Base-by-base conservation (phyloP, 306 rosid species). In the Pueraria montana region DNA sequence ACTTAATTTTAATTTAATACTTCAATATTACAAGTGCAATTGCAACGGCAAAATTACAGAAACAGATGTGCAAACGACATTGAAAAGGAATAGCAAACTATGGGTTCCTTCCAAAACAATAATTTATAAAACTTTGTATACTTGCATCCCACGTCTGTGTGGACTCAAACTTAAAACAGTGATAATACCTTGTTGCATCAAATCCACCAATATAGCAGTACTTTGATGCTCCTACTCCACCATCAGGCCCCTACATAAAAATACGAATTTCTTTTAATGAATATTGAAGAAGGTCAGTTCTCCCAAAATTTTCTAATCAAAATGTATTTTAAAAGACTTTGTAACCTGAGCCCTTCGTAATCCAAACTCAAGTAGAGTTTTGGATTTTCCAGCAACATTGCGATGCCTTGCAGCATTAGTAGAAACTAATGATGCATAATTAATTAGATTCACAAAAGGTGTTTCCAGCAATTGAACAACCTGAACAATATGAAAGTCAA, bases 381-480 rank as follows among this genome's bases (percentile, higher is more conserved):
- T 96, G 70, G 94, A 90, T 82, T 94, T 93, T 65, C 99, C 99
- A 50, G 99, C 99, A 84, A 96, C 98, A 82, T 90, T 92, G 59
- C 99, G 97, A 84, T 96, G 98, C 82, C 99, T 91, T 30, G 99
- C 98, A 40, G 99, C 99, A 94, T 96, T 96, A 21, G 99, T 96
- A 38, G 99, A 72, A 83, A 94, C 99, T 85, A 96, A 86, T 11
- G 99, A 96, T 53, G 99, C 90, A 84, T 87, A 96, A 76, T 96
- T 96, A 53, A 90, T 84, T 65, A 96, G 91, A 86, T 96, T 96
- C 83, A 94, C 89, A 87, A 94, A 94, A 48, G 99, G 95, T 70
- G 99, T 96, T 88, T 96, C 99, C 69, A 96, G 89, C 84, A 96
- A 92, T 84, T 96, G 99, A 79, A 96, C 99, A 64, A 87, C 91